Evolutionary conservation across 2,329 filamentous ascomycete species (phyloP).

Genomic region (Mycosphaerella arachidis): DNA sequence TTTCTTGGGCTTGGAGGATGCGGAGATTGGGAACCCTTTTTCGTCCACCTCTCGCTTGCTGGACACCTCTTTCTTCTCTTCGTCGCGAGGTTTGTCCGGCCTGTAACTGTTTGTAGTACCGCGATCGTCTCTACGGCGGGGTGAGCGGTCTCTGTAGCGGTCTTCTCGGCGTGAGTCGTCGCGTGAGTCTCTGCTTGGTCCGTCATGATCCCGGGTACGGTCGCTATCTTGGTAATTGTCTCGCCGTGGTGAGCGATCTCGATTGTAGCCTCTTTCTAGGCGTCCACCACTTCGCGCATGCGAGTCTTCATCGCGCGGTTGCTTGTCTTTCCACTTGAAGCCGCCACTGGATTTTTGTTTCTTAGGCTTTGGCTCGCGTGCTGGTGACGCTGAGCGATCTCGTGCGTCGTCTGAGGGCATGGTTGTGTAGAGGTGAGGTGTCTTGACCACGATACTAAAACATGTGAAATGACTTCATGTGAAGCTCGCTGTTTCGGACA

Average conservation of each 20-base stretch:
- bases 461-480: background rate
- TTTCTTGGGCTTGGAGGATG: constrained; percentile 20
- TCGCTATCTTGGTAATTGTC: constrained; percentile 26
- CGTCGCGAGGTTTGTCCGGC: constrained; percentile 19
- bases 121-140: constrained; percentile 33
- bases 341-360: constrained; percentile 30
- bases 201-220: constrained; percentile 4
- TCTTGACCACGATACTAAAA: background rate
- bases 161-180: constrained; percentile 13
- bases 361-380: constrained; percentile 24
- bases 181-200: background rate
- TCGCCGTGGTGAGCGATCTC: constrained; percentile 32
- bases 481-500: background rate
- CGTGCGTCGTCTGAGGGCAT: constrained; percentile 19
- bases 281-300: constrained; percentile 21
- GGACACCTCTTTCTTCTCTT: constrained; percentile 6
- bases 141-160: constrained; percentile 24
- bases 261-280: constrained; percentile 31
- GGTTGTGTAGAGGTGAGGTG: background rate
- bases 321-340: constrained; percentile 38
- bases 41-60: constrained; percentile 7
- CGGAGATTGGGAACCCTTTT: background rate
- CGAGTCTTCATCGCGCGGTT: constrained; percentile 19
- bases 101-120: constrained; percentile 37
- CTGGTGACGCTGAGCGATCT: constrained; percentile 31